Evolutionary conservation across 2,329 filamentous ascomycete genomes (phyloP), one percentile per base, ranked within the genome.

Genomic region (Fusarium sororula): DNA sequence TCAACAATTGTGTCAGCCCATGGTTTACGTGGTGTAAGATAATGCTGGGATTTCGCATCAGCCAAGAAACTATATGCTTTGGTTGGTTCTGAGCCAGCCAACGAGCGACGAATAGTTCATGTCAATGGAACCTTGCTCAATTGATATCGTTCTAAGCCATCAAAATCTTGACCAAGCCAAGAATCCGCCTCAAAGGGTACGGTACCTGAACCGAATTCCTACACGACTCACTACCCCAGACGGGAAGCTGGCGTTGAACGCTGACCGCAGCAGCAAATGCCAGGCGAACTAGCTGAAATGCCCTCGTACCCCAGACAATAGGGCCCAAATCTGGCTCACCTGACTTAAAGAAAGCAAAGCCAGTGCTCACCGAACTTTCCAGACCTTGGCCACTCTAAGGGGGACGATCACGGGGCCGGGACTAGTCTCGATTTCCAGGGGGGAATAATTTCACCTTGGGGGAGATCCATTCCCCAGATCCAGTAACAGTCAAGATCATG

Each of bases 301-400:
- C 42, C 39, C 51, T 62, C 47, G 30, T 66, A 70, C 67, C 67
- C 67, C 60, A 66, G 66, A 66, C 53, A 60, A 63, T 66, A 72
- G 60, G 63, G 58, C 53, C 55, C 39, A 45, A 45, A 44, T 47
- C 47, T 64, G 59, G 69, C 64, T 76, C 75, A 77, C 72, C 75
- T 77, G 75, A 77, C 74, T 57, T 53, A 53, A 60, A 59, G 42
- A 59, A 59, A 51, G 24, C 42, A 24, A 57, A 59, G 26, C 63
- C 56, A 57, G 55, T 70, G 56, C 72, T 78, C 76, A 78, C 76
- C 76, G 76, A 78, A 77, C 68, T 57, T 73, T 77, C 64, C 63
- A 68, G 73, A 56, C 74, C 70, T 74, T 78, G 66, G 63, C 72
- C 62, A 59, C 72, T 67, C 72, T 60, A 66, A 65, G 42, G 67